Percentiles rank a stretch among this genome's conserved stretches.
These are phyloP conservation scores for Phytophthora macrochlamydospora DNA, from an alignment of 352 stramenopile genomes.

Conservation along the genomic window DNA sequence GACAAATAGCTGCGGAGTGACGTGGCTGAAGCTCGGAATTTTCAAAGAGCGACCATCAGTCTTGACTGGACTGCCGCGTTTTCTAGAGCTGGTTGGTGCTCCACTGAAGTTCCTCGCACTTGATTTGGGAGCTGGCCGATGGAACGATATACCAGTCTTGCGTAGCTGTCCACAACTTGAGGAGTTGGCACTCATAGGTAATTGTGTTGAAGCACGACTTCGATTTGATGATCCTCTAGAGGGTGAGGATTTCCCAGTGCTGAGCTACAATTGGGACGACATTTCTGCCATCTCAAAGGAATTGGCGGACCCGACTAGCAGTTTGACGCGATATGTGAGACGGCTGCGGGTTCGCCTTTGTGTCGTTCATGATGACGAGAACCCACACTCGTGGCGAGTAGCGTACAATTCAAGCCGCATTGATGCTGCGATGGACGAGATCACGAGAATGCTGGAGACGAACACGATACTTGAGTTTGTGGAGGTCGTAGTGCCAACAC, in stretches of 20 bases:
- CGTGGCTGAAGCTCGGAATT: neutral
- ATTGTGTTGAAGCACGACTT: neutral
- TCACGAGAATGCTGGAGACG: conserved; percentile 6
- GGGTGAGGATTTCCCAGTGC: neutral
- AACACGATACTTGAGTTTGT: conserved; percentile 10
- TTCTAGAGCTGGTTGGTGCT: neutral
- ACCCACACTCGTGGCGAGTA: neutral
- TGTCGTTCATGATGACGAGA: neutral
- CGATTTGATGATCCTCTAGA: neutral
- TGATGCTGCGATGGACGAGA: neutral
- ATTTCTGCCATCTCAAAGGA: neutral
- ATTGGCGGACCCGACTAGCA: conserved; percentile 1
- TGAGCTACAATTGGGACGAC: conserved; percentile 4
- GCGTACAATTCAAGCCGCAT: neutral
- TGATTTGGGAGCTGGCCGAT: neutral
- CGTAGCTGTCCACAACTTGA: conserved; percentile 6
- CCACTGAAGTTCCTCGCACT: conserved; percentile 6
- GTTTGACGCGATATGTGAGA: neutral
- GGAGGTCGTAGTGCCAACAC: neutral
- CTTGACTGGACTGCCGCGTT: neutral
- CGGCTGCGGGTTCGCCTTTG: conserved; percentile 1
- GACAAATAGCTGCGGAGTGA: neutral
- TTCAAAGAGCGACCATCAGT: neutral
- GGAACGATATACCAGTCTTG: neutral
- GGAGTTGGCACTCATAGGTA: neutral